Base-by-base conservation (phyloP, 2,329 filamentous ascomycete species). In the Hirsutella rhossiliensis region DNA sequence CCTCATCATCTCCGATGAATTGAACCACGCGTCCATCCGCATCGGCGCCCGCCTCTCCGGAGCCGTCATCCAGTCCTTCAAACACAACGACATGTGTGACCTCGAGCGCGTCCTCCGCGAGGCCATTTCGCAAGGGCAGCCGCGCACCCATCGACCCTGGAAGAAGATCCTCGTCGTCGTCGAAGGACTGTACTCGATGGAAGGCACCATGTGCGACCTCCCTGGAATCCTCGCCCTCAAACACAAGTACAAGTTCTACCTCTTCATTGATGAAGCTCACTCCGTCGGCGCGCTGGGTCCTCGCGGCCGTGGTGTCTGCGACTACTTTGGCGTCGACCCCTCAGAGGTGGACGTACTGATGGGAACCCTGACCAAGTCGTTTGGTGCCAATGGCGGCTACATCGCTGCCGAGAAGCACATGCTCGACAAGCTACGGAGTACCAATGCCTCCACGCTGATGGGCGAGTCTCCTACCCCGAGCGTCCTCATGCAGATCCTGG, bases 101-200 rank as follows among this genome's bases (percentile, higher is more conserved):
- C 73, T 98, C 17, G 92, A 98, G 67, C 77, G 77, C 47, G 80
- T 84, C 54, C 78, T 98, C 7, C 84, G 92, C 37, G 89, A 97
- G 60, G 84, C 82, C 52, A 97, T 98, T 59, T 89, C 90, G 13
- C 90, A 97, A 66, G 92, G 92, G 38, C 92, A 98, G 61, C 92
- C 92, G 43, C 84, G 92, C 52, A 98, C 90, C n/a, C 92, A 98
- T 64, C 84, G 92, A 28, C 92, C 92, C 1, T 98, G 92, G 92
- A 96, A 94, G 75, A 98, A 97, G 78, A 97, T 98, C 48, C 65
- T 98, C 42, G 86, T 98, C 38, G 89, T 90, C 32, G 87, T 98
- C 32, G 92, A 98, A 63, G 92, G 92, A 54, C 76, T 98, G 18
- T 98, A 98, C 73, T 97, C 90, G 1, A 98, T 98, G 92, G 92